Percentiles rank a stretch among this genome's conserved stretches.
phyloP scores from a whole-genome alignment of 1,284 basidiomycete species.

The Chalciporus sp. region DNA sequence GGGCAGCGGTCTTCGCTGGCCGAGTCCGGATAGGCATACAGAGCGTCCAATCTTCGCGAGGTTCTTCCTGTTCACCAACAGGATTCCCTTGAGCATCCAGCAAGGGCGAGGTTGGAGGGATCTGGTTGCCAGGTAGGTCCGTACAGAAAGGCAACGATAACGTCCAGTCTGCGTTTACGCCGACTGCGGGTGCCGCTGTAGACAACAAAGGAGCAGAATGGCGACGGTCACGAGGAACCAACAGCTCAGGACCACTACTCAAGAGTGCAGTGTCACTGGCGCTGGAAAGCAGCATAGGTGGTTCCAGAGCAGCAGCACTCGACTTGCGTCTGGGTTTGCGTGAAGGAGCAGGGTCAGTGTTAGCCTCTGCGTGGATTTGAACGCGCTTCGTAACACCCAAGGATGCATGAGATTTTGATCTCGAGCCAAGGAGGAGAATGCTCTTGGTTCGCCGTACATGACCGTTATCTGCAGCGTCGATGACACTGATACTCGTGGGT shows the following conservation, averaged over 20 bases:
- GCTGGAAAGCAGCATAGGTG: background rate
- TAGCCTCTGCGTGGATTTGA: conserved; percentile 31
- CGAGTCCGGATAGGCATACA: conserved; percentile 33
- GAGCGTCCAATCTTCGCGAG: conserved; percentile 34
- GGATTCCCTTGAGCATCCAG: conserved; percentile 2
- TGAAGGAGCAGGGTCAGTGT: conserved; percentile 6
- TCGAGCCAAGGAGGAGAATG: conserved; percentile 33
- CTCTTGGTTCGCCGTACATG: conserved; percentile 35
- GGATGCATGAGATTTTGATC: conserved; percentile 30
- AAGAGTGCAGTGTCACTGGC: background rate
- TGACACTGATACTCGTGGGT: conserved; percentile 31
- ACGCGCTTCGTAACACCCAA: conserved; percentile 30
- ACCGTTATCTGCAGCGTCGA: conserved; percentile 32
- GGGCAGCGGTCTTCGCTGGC: conserved; percentile 1
- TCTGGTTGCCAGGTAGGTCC: conserved; percentile 28
- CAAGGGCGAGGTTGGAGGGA: conserved; percentile 13
- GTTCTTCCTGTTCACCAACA: conserved; percentile 2
- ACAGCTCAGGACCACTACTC: conserved; percentile 19
- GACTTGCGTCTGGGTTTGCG: conserved; percentile 32
- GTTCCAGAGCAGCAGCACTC: conserved; percentile 21
- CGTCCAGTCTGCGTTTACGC: conserved; percentile 28
- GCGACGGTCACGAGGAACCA: conserved; percentile 32
- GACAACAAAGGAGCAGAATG: conserved; percentile 34
- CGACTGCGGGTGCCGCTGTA: background rate
- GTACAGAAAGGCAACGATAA: conserved; percentile 35